Evolutionary conservation across 2,329 filamentous ascomycete genomes (phyloP).

Genomic region (Lomentospora prolificans): DNA sequence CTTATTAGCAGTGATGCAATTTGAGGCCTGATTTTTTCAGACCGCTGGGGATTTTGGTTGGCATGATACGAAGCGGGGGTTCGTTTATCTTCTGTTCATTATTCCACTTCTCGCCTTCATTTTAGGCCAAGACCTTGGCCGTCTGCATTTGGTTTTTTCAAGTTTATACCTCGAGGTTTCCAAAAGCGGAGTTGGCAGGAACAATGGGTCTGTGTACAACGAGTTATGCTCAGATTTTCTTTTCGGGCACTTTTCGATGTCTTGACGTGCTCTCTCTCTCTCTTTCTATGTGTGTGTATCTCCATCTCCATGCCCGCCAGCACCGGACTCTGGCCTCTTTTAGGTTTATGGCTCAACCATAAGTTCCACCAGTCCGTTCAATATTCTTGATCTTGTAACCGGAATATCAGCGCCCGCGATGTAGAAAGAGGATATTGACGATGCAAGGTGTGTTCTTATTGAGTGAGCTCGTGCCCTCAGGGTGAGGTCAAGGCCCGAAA

Average conservation of each 20-base stretch:
- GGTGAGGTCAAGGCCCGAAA: no score
- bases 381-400: no score
- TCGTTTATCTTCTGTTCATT: not conserved
- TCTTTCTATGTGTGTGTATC: no score
- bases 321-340: no score
- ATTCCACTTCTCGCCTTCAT: conserved; percentile 1
- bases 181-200: conserved; percentile 3
- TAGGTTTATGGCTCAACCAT: no score
- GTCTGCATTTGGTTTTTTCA: conserved; percentile 3
- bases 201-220: not conserved
- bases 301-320: no score
- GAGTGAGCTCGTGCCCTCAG: no score
- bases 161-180: conserved; percentile 1
- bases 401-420: no score
- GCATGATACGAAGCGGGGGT: not conserved
- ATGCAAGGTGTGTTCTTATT: no score
- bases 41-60: not conserved
- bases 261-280: not conserved
- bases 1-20: not conserved
- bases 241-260: not conserved
- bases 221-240: conserved; percentile 1
- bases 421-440: no score
- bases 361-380: no score
- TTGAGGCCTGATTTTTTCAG: not conserved
- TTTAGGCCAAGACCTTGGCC: not conserved